Percentiles rank a stretch among this genome's conserved stretches.
Evolutionary conservation across 352 stramenopile species (phyloP).

Genomic region (Phytophthora pseudosyringae): DNA sequence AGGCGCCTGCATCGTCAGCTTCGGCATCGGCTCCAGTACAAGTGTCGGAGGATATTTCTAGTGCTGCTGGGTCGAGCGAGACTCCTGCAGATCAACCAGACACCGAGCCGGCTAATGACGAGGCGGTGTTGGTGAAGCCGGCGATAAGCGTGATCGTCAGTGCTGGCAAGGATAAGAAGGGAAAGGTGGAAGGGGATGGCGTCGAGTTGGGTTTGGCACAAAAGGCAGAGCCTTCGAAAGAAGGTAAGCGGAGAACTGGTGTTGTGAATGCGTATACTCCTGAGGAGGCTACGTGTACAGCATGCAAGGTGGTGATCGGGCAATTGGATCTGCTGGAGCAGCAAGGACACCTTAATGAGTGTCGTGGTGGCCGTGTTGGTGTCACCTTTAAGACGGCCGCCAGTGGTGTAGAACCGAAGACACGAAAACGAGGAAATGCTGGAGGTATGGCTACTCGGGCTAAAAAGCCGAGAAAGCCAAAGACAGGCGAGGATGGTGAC

Average conservation of each 20-base stretch:
- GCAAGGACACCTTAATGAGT: constrained; percentile 42
- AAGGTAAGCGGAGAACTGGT: neutral
- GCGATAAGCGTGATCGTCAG: neutral
- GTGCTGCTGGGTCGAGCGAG: neutral
- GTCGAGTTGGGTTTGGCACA: neutral
- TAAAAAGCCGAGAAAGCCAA: constrained; percentile 31
- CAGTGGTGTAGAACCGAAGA: constrained; percentile 15
- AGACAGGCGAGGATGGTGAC: constrained; percentile 7
- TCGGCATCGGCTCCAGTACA: neutral
- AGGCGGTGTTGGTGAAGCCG: constrained; percentile 3
- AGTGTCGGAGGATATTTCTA: neutral
- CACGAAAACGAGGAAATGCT: constrained; percentile 33
- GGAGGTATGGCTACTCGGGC: constrained; percentile 2
- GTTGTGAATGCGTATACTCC: constrained; percentile 11
- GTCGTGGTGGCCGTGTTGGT: constrained; percentile 36
- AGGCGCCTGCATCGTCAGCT: neutral
- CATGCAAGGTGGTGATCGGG: constrained; percentile 34
- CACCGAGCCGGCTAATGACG: constrained; percentile 20
- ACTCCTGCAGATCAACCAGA: constrained; percentile 24
- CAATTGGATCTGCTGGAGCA: constrained; percentile 47
- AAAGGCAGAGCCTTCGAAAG: neutral
- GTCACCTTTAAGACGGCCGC: neutral
- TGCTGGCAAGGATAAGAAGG: neutral
- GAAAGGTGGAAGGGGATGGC: neutral
- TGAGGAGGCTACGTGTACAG: constrained; percentile 33